Conservation (phyloP, 805 yeast species). For the Clavispora carvajalis region DNA sequence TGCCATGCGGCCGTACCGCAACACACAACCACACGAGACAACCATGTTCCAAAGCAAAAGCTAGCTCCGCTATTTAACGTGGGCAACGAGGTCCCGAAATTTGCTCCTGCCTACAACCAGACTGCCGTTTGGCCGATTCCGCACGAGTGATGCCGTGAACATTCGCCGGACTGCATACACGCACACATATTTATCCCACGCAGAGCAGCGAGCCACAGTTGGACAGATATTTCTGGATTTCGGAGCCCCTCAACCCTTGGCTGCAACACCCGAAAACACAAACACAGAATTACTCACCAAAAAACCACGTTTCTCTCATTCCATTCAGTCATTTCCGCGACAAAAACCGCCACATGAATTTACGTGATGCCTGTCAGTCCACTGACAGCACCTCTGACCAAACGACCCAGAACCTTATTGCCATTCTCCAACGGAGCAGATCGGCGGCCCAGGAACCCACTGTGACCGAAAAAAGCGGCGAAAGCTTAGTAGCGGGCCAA, state of each 20-base stretch:
- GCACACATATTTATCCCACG: neutral
- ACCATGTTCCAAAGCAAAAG: too few relatives aligned
- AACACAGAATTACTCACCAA: neutral
- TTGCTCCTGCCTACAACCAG: too few relatives aligned
- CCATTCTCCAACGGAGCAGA: conserved; percentile 4
- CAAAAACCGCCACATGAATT: conserved; percentile 6
- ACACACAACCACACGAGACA: too few relatives aligned
- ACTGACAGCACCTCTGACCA: conserved; percentile 1
- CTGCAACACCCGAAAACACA: too few relatives aligned
- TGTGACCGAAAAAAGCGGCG: neutral
- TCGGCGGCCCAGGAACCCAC: neutral
- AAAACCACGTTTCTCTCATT: too few relatives aligned
- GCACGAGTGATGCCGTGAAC: too few relatives aligned
- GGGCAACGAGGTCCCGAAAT: too few relatives aligned
- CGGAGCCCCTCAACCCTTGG: neutral
- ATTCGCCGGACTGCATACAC: neutral
- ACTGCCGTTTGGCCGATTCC: too few relatives aligned
- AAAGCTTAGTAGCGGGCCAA: neutral
- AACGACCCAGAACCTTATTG: conserved; percentile 4
- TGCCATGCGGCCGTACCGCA: too few relatives aligned
- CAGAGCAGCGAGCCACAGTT: neutral
- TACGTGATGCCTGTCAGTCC: conserved; percentile 9
- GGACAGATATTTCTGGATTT: neutral
- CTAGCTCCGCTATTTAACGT: too few relatives aligned
- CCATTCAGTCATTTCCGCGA: too few relatives aligned